Evolutionary conservation across 1,139 yeast genomes (phyloP), one percentile per base, ranked within the genome.

Genomic region (Debaryomyces udenii): DNA sequence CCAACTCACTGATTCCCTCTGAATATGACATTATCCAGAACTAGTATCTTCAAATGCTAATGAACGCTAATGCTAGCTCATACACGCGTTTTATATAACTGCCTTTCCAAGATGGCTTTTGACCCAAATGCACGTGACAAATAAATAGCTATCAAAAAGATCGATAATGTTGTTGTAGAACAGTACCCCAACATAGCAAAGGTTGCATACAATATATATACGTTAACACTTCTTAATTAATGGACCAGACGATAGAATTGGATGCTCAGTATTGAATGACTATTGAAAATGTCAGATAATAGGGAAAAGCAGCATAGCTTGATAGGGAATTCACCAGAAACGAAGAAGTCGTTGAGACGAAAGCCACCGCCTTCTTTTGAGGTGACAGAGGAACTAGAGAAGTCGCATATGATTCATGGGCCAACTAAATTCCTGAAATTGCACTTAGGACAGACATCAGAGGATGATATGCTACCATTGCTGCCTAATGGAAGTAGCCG

Each of bases 1-100:
- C 61, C 26, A 80, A 57, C 36, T 66, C 66, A 41, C 69, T 63
- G 38, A 83, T 66, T 40, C 67, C 73, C 2, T 55, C 44, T 27
- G 61, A 60, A 46, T 56, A 66, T 31, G 46, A 31, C 60, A 56
- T 58, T 7, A 20, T 7, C 22, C 22, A 6, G 7, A 7, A 20
- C 7, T 7, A 20, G 22, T 20, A 5, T 20, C 7, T 20, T 14
- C 16, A 6, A 6, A 6, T 26, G n/a, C 28, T 18, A 18, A 4
- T 20, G 16, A 15, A n/a, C 9, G 22, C 7, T 20, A 5, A 6
- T 20, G 7, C 5, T 6, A 20, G 7, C 7, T 20, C 22, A 6
- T 7, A 7, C 7, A 20, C 22, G 22, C 22, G 22, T 20, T 7
- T 7, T 20, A 20, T 20, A 20, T 20, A 20, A 20, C 22, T 5